Evolutionary conservation across 768 basidiomycete species (phyloP).

Genomic region (Neoboletus brunneissimus): DNA sequence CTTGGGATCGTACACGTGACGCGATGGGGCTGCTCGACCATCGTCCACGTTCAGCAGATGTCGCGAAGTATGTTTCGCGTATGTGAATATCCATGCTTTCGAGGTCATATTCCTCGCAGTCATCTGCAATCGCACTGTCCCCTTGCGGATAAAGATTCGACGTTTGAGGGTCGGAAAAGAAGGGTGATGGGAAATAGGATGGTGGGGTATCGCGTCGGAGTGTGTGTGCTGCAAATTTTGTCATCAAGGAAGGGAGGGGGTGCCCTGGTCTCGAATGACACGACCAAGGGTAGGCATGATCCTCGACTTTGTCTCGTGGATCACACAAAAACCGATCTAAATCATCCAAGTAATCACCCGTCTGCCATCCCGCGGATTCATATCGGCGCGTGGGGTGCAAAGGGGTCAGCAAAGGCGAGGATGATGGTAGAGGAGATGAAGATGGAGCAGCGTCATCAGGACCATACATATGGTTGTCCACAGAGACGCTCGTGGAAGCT

Average conservation of each 20-base stretch:
- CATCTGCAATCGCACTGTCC: constrained; percentile 20
- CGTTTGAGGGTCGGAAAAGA: background rate
- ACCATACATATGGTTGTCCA: background rate
- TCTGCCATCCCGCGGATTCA: constrained; percentile 4
- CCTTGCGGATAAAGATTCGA: constrained; percentile 5
- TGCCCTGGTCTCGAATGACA: background rate
- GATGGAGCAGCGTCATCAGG: constrained; percentile 4
- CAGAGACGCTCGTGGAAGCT: constrained; percentile 7
- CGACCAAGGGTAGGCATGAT: constrained; percentile 1
- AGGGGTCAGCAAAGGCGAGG: constrained; percentile 20
- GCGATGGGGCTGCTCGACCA: constrained; percentile 54
- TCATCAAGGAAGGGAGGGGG: constrained; percentile 19
- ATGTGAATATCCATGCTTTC: constrained; percentile 34
- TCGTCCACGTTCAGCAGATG: constrained; percentile 57
- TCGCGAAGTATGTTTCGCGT: constrained; percentile 52
- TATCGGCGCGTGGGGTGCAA: constrained; percentile 4
- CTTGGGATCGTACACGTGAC: constrained; percentile 15
- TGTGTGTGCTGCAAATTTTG: constrained; percentile 11
- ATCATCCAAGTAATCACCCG: constrained; percentile 1
- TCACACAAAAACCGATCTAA: background rate
- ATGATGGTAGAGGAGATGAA: constrained; percentile 21
- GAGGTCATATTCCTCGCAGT: constrained; percentile 30
- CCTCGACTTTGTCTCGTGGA: background rate
- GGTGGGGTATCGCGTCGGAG: background rate
- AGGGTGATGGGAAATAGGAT: background rate